Conservation (phyloP, 257 asterid species). For the Apocynum venetum region DNA sequence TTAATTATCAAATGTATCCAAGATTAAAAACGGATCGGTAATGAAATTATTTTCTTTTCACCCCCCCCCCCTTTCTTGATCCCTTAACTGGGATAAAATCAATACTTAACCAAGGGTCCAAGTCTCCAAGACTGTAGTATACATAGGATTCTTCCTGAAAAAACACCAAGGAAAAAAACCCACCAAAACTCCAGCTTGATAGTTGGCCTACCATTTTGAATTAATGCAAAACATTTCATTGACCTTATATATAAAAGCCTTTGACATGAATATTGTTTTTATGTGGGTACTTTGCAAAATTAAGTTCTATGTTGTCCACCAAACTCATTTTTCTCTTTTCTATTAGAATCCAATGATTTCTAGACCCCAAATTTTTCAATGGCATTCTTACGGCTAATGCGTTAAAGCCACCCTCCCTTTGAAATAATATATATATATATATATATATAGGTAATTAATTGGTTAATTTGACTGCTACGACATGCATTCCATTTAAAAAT, state of each 20-base stretch:
- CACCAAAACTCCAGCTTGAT: neutral
- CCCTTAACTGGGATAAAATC: neutral
- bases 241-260: neutral
- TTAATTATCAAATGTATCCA: neutral
- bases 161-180: neutral
- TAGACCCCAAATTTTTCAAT: neutral
- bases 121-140: neutral
- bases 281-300: neutral
- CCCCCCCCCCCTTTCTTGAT: neutral
- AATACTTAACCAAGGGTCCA: neutral
- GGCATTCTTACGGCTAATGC: neutral
- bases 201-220: conserved; percentile 20
- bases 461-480: too few species aligned
- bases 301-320: neutral
- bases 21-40: neutral
- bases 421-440: neutral
- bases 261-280: neutral
- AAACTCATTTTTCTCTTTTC: neutral
- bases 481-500: too few species aligned
- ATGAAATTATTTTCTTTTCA: neutral
- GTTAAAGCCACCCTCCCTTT: neutral
- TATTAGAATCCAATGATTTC: neutral
- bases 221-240: neutral
- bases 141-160: conserved; percentile 12
- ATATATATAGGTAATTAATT: too few species aligned